Base-by-base conservation (phyloP, 352 stramenopile genomes). In the Phytopythium ostracodes region DNA sequence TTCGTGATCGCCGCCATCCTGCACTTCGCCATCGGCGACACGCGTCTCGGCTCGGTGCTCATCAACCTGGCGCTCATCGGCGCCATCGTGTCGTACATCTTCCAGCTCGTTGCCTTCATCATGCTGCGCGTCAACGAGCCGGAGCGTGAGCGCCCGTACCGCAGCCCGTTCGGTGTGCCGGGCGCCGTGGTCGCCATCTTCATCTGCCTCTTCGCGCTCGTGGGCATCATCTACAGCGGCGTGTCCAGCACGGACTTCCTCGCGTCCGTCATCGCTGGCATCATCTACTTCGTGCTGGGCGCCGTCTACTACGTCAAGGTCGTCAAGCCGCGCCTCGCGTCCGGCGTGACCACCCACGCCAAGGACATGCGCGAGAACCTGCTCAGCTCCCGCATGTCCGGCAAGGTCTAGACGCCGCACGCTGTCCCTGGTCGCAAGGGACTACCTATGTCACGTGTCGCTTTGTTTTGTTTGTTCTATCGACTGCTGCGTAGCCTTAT, bases 61-160 rank as follows among this genome's bases (percentile, higher is more conserved):
- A 86, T 88, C 62, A 86, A 88, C 59, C 46, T 88, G 38, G 67
- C 78, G 33, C 66, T 88, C 33, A 85, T 84, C 33, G 78, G 78
- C 20, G 78, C 78, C 38, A 69, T 88, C 29, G 76, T 88, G 18
- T 86, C 74, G 47, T 88, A 88, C 60, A 57, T 76, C 29, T 86
- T 88, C 66, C 78, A 88, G 56, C 68, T 88, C 24, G 63, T 64
- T 2, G 67, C 78, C 14, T 88, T 88, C 59, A 82, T 88, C 58
- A 75, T 75, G 46, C 66, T 88, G 38, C 76, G 78, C 29, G n/a
- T 79, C 46, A 53, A 66, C 14, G 78, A 88, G n/a, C 78, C 78
- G 2, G 68, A 84, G 1, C 72, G 78, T 9, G 62, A 65, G 24
- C 78, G 78, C 5, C 76, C 78, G 35, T 88, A 86, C 71, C 68